phyloP scores from a whole-genome alignment of 2,329 filamentous ascomycete species.

The Monosporascus sp. region DNA sequence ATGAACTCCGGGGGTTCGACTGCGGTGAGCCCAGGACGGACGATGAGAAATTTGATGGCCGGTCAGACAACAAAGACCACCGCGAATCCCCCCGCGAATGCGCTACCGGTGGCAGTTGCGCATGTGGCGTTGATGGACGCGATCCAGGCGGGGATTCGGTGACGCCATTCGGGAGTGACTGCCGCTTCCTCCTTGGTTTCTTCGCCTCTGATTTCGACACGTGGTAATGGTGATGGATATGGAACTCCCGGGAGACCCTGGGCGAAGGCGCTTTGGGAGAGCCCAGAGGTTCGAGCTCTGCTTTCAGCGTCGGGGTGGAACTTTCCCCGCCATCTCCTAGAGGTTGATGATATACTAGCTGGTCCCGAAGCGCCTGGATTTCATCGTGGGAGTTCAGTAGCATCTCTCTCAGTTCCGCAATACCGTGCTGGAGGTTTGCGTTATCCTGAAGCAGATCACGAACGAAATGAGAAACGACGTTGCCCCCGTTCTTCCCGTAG shows the following conservation, averaged over 20 bases:
- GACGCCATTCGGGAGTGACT: conserved; percentile 53
- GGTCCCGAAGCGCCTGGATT: conserved; percentile 78
- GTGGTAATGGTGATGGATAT: conserved; percentile 94
- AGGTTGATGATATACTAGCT: conserved; percentile 74
- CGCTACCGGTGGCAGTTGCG: conserved; percentile 34
- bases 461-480: conserved; percentile 91
- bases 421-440: conserved; percentile 84
- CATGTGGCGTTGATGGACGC: conserved; percentile 35
- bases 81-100: conserved; percentile 44
- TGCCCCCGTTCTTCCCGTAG: conserved; percentile 52
- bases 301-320: conserved; percentile 53
- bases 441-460: conserved; percentile 95
- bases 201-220: conserved; percentile 56
- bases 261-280: conserved; percentile 26
- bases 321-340: conserved; percentile 37
- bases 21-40: conserved; percentile 78
- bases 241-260: conserved; percentile 65
- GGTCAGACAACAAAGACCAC: conserved; percentile 59
- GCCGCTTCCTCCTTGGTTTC: conserved; percentile 68
- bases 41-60: conserved; percentile 58
- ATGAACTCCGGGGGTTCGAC: conserved; percentile 64
- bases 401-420: conserved; percentile 86
- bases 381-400: conserved; percentile 89
- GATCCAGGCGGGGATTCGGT: conserved; percentile 50
- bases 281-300: conserved; percentile 60